These are phyloP conservation scores for Yarrowia galli DNA, from an alignment of 1,139 yeast genomes.

Conservation along the genomic window DNA sequence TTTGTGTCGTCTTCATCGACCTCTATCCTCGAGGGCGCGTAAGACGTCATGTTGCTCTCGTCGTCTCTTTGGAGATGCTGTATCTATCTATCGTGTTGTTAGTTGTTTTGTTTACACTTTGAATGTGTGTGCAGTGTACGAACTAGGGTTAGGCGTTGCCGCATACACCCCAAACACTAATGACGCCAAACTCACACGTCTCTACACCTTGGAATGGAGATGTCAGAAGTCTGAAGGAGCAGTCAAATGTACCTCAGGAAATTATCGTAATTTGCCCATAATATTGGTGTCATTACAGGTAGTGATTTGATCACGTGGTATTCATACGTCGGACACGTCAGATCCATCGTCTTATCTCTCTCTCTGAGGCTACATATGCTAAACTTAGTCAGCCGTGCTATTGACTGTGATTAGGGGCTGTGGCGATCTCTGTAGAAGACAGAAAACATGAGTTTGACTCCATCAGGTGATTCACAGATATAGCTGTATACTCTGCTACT, in stretches of 20 bases:
- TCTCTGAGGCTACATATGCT: neutral
- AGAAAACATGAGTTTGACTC: neutral
- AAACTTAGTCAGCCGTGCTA: constrained; percentile 23
- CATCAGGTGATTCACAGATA: neutral
- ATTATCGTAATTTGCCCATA: neutral
- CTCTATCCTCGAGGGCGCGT: constrained; percentile 40
- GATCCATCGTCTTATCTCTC: neutral
- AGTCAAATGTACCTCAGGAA: neutral
- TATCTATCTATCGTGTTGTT: neutral
- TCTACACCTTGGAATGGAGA: constrained; percentile 32
- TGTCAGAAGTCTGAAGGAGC: neutral
- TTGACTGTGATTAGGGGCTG: no score
- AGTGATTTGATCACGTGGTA: neutral
- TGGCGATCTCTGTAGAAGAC: no score
- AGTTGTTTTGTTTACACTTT: constrained; percentile 33
- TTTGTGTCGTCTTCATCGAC: constrained; percentile 51
- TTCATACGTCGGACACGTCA: no score
- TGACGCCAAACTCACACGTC: constrained; percentile 32
- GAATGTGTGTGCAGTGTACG: no score
- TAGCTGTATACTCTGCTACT: no score
- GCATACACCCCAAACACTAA: constrained; percentile 23
- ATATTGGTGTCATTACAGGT: no score
- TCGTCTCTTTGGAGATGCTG: no score
- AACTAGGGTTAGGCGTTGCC: constrained; percentile 24
- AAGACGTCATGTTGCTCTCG: constrained; percentile 27